Conservation (phyloP, 805 yeast species). For the Martiniozyma abietophila region DNA sequence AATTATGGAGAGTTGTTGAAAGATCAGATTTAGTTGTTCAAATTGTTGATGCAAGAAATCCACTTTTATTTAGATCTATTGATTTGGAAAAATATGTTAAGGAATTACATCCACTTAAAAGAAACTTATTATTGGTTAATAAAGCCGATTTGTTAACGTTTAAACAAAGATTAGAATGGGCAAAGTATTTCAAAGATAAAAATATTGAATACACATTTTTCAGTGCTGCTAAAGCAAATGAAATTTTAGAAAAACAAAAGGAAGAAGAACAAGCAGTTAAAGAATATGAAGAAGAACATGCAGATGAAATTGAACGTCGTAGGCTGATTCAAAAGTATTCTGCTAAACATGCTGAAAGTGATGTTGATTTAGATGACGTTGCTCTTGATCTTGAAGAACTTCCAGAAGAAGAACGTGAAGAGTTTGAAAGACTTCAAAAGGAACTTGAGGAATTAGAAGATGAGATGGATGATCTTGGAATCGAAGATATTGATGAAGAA, state of each 20-base stretch:
- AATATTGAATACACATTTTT: conserved; percentile 83
- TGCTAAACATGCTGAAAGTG: conserved; percentile 10
- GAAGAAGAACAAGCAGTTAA: conserved; percentile 27
- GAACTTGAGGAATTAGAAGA: conserved; percentile 16
- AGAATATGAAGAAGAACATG: conserved; percentile 10
- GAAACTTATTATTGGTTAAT: conserved; percentile 76
- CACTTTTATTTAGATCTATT: conserved; percentile 76
- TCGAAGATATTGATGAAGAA: conserved; percentile 19
- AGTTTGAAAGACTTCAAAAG: conserved; percentile 11
- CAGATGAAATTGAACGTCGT: conserved; percentile 6
- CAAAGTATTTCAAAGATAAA: conserved; percentile 60
- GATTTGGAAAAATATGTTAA: conserved; percentile 76
- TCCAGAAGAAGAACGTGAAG: conserved; percentile 16
- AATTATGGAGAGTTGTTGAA: conserved; percentile 95
- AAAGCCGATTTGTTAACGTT: conserved; percentile 83
- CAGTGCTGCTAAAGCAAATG: conserved; percentile 82
- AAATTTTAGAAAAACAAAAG: conserved; percentile 55
- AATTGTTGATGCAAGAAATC: conserved; percentile 96
- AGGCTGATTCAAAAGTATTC: conserved; percentile 3
- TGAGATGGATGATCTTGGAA: conserved; percentile 9
- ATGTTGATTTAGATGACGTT: conserved; percentile 13
- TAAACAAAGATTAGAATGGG: conserved; percentile 79
- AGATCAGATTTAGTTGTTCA: conserved; percentile 91
- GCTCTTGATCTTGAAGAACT: conserved; percentile 14
- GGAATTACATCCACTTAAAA: conserved; percentile 67